Base-by-base conservation (phyloP, 768 basidiomycete genomes). In the Suillus clintonianus region DNA sequence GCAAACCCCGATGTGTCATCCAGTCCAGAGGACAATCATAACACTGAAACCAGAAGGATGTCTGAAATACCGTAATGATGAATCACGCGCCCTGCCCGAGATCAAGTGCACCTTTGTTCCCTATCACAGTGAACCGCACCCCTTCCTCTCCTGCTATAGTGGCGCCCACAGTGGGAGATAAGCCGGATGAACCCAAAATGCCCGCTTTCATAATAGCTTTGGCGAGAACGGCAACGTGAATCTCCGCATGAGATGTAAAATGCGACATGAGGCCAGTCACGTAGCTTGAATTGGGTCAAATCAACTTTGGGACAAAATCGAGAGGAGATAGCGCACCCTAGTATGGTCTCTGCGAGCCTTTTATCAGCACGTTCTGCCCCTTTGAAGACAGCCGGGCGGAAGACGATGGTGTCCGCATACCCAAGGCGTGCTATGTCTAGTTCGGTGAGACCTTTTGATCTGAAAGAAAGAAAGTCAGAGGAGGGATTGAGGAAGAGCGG, bases 321-420 rank as follows among this genome's bases (percentile, higher is more conserved):
- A 32, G 24, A 59, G 65, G 9, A 59, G 9, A 57, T 27, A 32
- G 66, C 83, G 42, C 64, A 88, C 88, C 75, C 72, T 9, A 76
- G 41, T 14, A 85, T 50, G 1, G 68, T 73, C 67, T 89, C 89
- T 0, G 64, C 65, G 0, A 80, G 5, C 22, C 85, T 75, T 1
- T 37, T 34, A 2, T 85, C 80, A 5, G 70, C 39, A 3, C 89
- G 78, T 3, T 85, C 70, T 1, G 84, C 80, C 0, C 83, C 83
- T 9, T 72, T 75, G 14, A 93, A 74, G n/a, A 81, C 64, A 0
- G 70, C 85, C 3, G 93, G 91, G 22, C 89, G 83, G 72, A 92
- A 88, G 54, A 91, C 71, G 64, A 93, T 85, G 1, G 86, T 86
- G 60, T 93, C 90, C 14, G 77, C 70, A 71, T 93, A 94, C 11